A percentile compares a stretch with the other conserved stretches of the same genome.
Evolutionary conservation across 108 stramenopile species (phyloP).

Genomic region (Pseudonitzschia multiseries): DNA sequence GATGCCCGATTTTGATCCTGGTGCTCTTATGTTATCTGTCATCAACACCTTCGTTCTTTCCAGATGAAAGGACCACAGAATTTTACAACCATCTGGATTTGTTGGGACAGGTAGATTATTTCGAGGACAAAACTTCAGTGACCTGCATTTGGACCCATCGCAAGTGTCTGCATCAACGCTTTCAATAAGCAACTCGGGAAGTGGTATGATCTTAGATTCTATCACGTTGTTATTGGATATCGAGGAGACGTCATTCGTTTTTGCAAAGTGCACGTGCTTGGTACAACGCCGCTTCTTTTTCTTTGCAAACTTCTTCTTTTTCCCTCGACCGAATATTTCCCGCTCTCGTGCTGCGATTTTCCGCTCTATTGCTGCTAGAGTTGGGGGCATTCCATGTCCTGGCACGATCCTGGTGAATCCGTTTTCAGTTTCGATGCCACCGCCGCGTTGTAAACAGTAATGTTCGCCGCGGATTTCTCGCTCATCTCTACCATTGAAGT

Average conservation of each 20-base stretch:
- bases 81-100: background rate
- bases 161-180: background rate
- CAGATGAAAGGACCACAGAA: slow-evolving; percentile 2
- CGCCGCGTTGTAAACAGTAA: too few species aligned
- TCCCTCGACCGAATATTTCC: background rate
- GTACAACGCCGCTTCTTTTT: background rate
- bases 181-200: slow-evolving; percentile 11
- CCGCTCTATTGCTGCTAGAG: slow-evolving; percentile 11
- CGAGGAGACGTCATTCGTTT: background rate
- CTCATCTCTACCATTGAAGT: background rate
- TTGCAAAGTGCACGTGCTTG: slow-evolving; percentile 8
- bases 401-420: background rate
- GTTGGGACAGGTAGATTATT: background rate
- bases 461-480: background rate
- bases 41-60: slow-evolving; percentile 1
- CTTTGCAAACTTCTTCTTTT: background rate
- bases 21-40: background rate
- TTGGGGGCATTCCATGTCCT: slow-evolving; percentile 13
- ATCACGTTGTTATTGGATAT: background rate
- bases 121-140: slow-evolving; percentile 10
- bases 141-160: too few species aligned
- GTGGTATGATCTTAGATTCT: background rate
- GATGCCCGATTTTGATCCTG: background rate
- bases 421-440: background rate
- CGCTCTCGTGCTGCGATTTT: slow-evolving; percentile 13